phyloP scores from a whole-genome alignment of 371 early-diverging fungal species.

The Rhizopus stolonifer region DNA sequence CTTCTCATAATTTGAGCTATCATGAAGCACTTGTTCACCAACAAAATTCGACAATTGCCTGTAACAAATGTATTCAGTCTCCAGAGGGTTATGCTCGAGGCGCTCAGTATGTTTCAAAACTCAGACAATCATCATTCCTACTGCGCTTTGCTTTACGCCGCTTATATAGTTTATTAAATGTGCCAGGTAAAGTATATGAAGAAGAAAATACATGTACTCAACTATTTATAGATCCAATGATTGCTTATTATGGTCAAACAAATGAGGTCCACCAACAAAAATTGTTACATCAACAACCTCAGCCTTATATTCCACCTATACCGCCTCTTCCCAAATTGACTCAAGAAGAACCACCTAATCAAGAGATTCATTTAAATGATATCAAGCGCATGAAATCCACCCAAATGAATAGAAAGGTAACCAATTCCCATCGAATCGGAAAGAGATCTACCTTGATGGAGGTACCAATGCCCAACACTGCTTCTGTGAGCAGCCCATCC shows the following conservation, averaged over 20 bases:
- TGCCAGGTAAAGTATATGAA: conserved; percentile 47
- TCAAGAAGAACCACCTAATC: conserved; percentile 39
- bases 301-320: conserved; percentile 9
- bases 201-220: neutral
- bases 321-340: neutral
- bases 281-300: conserved; percentile 1
- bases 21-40: conserved; percentile 48
- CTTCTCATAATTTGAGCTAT: conserved; percentile 54
- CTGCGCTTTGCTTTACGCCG: conserved; percentile 80
- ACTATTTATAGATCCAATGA: conserved; percentile 19
- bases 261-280: neutral
- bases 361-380: conserved; percentile 52
- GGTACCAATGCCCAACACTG: conserved; percentile 41
- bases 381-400: conserved; percentile 65
- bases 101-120: conserved; percentile 77
- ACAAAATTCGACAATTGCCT: conserved; percentile 43
- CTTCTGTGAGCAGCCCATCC: conserved; percentile 26
- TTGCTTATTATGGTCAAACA: conserved; percentile 14
- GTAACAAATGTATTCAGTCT: conserved; percentile 42
- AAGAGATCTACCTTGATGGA: conserved; percentile 63
- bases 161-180: conserved; percentile 73
- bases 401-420: conserved; percentile 55
- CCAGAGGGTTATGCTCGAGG: conserved; percentile 40
- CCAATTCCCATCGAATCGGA: conserved; percentile 57
- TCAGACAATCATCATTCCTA: conserved; percentile 89